Base-by-base conservation (phyloP, 129 eudicot species). In the Chrysanthemum makinoi region DNA sequence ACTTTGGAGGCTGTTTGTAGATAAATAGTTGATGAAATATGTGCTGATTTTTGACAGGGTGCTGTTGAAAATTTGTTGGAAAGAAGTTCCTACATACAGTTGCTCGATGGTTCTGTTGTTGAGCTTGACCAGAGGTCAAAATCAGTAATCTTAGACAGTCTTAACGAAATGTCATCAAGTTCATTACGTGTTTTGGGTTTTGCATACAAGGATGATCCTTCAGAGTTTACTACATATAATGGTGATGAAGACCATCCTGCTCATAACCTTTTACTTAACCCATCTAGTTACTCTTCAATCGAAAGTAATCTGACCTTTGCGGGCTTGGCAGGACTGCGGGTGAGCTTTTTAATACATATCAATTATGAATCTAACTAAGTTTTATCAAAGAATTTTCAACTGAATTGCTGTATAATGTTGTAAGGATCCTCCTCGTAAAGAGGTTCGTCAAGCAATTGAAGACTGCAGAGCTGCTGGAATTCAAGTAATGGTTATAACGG, bases 391-490 rank as follows among this genome's bases (percentile, higher is more conserved):
- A 39, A 6, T 6, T 39, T 39, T 6, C 46, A 39, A 7, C 19
- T 65, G 7, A 13, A 55, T 24, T 26, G 20, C 69, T 26, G 62
- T 9, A 55, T 43, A 61, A 22, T 72, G 69, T 50, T 70, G 9
- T 35, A 72, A 95, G 99, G 99, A 95, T 71, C 99, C 99, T 39
- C 99, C 99, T 49, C 89, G 99, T 2, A 89, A 88, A 70, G 99
- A 95, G 83, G 99, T 95, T 55, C 83, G 72, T 30, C 87, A 86
- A 78, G 99, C 99, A 47, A 86, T 95, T 70, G 91, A 90, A 83
- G 99, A 95, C 79, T 95, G 99, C 79, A 86, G 94, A 83, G 87
- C 73, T 55, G 99, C 99, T 59, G 99, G 99, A 52, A 95, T 95
- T 60, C 90, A 84, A 72, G 99, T 95, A 3, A 95, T 95, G 83